phyloP scores from a whole-genome alignment of 2,329 filamentous ascomycete species.

The Chaetothyriales sp. region DNA sequence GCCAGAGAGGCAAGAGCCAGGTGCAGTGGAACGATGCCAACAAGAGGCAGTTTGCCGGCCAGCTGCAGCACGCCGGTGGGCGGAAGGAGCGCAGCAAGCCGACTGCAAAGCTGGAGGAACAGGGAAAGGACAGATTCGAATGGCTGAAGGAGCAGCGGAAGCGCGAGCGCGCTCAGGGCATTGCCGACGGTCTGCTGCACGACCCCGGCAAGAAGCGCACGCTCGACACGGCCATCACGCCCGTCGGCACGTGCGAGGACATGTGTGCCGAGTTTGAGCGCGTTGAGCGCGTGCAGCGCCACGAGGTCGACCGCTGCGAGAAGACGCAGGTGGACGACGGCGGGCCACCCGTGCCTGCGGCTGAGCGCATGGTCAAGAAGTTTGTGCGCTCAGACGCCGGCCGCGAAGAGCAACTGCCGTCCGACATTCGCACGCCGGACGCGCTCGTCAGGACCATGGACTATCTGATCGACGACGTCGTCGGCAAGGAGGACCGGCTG shows the following conservation, averaged over 20 bases:
- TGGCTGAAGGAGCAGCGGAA: slow-evolving; percentile 34
- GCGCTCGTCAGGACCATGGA: slow-evolving; percentile 35
- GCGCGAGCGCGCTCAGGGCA: slow-evolving; percentile 37
- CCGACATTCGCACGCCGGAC: slow-evolving; percentile 47
- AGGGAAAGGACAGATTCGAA: background rate
- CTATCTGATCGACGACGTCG: slow-evolving; percentile 36
- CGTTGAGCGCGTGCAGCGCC: slow-evolving; percentile 47
- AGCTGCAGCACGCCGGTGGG: too few species aligned
- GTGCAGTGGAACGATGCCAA: background rate
- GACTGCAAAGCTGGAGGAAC: background rate
- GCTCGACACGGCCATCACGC: slow-evolving; percentile 47
- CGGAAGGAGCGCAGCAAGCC: background rate
- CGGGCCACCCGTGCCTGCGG: slow-evolving; percentile 26
- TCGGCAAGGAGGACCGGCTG: slow-evolving; percentile 37
- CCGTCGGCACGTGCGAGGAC: slow-evolving; percentile 46
- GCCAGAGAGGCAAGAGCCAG: background rate
- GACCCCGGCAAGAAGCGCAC: slow-evolving; percentile 48
- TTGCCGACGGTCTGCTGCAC: slow-evolving; percentile 40
- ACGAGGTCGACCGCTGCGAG: slow-evolving; percentile 48
- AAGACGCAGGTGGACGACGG: slow-evolving; percentile 29
- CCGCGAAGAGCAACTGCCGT: slow-evolving; percentile 48
- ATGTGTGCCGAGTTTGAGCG: slow-evolving; percentile 54
- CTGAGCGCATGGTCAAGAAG: slow-evolving; percentile 49
- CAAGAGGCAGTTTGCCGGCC: background rate
- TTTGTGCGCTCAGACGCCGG: slow-evolving; percentile 51